Percentiles rank a stretch among this genome's conserved stretches.
Conservation (phyloP, 192 early-diverging fungal genomes). For the Pilobolus umbonatus region DNA sequence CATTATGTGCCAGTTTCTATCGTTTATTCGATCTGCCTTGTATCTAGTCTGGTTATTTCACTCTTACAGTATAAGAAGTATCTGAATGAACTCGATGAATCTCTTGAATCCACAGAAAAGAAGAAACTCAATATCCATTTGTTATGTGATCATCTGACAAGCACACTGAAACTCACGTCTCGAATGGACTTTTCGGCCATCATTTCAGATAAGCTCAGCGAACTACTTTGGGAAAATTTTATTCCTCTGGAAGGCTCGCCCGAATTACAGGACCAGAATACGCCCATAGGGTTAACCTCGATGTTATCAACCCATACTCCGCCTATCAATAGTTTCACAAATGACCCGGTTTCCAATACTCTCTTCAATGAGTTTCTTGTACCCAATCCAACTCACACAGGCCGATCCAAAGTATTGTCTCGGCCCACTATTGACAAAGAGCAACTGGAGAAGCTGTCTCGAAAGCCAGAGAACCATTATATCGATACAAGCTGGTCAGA, state of each 20-base stretch:
- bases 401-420: background rate
- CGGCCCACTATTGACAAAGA: slow-evolving; percentile 3
- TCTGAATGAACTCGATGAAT: background rate
- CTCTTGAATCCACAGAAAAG: background rate
- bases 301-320: too few species aligned
- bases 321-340: background rate
- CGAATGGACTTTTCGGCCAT: slow-evolving; percentile 1
- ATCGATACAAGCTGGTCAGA: background rate
- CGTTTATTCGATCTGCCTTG: background rate
- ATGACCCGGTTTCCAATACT: background rate
- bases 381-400: background rate
- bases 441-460: slow-evolving; percentile 7
- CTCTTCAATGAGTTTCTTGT: background rate
- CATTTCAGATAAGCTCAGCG: background rate
- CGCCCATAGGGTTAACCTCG: background rate
- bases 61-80: background rate
- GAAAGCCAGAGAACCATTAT: background rate
- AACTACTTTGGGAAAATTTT: background rate
- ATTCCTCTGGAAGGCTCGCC: background rate
- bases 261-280: background rate
- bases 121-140: too few species aligned
- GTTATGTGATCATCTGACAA: background rate
- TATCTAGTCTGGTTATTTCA: background rate
- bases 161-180: background rate
- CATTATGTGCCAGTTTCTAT: background rate